Conservation (phyloP, 2,329 filamentous ascomycete species). For the Alternaria arborescens region DNA sequence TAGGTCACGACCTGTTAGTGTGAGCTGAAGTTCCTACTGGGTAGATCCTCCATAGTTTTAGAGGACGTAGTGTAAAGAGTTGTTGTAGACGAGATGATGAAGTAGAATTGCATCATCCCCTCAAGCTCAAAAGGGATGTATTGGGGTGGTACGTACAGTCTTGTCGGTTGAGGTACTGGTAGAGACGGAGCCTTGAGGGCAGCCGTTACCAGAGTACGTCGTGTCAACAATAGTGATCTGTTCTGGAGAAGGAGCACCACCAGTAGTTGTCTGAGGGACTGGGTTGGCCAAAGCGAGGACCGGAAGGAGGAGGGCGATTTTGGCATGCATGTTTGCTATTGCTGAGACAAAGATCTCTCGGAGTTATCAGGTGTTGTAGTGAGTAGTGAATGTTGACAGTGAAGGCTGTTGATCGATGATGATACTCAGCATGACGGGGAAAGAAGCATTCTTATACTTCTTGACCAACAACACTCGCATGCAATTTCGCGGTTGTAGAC, state of each 20-base stretch:
- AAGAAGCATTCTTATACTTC: constrained; percentile 37
- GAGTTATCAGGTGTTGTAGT: constrained; percentile 14
- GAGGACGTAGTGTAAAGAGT: background rate
- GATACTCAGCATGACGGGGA: constrained; percentile 27
- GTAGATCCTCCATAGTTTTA: background rate
- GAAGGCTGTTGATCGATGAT: constrained; percentile 38
- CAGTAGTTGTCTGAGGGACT: constrained; percentile 25
- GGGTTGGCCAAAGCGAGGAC: constrained; percentile 41
- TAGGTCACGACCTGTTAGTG: constrained; percentile 43
- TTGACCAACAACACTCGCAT: background rate
- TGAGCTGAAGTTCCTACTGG: constrained; percentile 7
- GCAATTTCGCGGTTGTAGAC: constrained; percentile 6
- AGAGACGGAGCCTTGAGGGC: constrained; percentile 47
- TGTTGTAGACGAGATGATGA: constrained; percentile 1
- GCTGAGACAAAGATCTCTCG: constrained; percentile 8
- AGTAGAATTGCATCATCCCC: constrained; percentile 1
- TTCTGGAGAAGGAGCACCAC: constrained; percentile 26
- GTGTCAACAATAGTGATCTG: constrained; percentile 43
- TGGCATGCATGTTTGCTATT: constrained; percentile 41
- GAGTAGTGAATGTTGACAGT: constrained; percentile 21
- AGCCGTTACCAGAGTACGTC: constrained; percentile 47
- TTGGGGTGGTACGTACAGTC: constrained; percentile 33
- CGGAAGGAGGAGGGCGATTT: constrained; percentile 40
- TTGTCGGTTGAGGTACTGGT: constrained; percentile 44
- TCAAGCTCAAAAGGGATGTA: constrained; percentile 3